These are phyloP conservation scores for Pelargonium nanum DNA, from an alignment of 345 rosid genomes.

Conservation along the genomic window DNA sequence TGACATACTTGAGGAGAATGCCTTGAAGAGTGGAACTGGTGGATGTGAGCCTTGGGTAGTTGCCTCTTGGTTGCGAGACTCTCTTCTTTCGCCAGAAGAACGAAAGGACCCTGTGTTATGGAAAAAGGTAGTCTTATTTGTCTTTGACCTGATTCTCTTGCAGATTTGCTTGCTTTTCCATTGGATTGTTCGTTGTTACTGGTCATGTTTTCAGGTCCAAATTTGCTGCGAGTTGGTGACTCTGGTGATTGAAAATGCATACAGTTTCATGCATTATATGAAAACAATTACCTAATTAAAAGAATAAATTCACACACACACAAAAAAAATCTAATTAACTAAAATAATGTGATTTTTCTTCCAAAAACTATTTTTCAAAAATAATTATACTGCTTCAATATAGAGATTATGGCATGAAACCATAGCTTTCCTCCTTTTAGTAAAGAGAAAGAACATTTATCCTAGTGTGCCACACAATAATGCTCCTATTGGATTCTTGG, in stretches of 20 bases:
- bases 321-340: neutral
- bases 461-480: too few relatives aligned
- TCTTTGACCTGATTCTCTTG: slow-evolving; percentile 1
- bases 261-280: neutral
- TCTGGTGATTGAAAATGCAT: neutral
- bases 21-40: slow-evolving; percentile 38
- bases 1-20: slow-evolving; percentile 82
- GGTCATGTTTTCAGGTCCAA: neutral
- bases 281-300: neutral
- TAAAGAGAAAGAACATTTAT: neutral
- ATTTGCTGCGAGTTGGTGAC: neutral
- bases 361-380: neutral
- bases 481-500: too few relatives aligned
- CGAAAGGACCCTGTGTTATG: slow-evolving; percentile 70
- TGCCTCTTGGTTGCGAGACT: slow-evolving; percentile 73
- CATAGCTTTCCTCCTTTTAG: neutral
- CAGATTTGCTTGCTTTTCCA: neutral
- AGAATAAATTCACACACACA: too few relatives aligned
- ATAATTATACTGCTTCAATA: too few relatives aligned
- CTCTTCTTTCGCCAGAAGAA: slow-evolving; percentile 75
- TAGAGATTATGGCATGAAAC: neutral
- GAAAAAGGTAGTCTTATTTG: slow-evolving; percentile 48
- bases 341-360: neutral
- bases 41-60: slow-evolving; percentile 73
- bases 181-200: neutral